Base-by-base conservation (phyloP, 495 filamentous ascomycete genomes). In the Penicillium chermesinum region DNA sequence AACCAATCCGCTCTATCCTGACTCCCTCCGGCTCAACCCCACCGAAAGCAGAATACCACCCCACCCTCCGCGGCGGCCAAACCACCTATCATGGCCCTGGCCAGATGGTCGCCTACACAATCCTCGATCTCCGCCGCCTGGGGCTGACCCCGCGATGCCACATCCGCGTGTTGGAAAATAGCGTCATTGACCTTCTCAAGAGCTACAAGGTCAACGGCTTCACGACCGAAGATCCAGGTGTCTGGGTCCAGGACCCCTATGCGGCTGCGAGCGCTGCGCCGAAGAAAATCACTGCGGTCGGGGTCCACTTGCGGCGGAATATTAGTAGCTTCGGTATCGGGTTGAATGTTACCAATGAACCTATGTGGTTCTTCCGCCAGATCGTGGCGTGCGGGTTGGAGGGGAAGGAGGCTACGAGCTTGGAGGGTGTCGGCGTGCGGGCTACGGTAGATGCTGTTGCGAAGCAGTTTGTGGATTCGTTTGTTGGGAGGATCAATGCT, bases 1-100 rank as follows among this genome's bases (percentile, higher is more conserved):
- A 71, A 44, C 67, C 64, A 8, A 65, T 69, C 48, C 57, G 62
- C 30, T 48, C 55, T 2, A 36, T 71, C 16, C 58, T 62, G 14
- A 48, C 57, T 1, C 63, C 73, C 37, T 64, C 82, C 3, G 58
- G 53, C 25, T 61, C 63, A 32, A 44, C 62, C 18, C 69, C 74
- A 13, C 44, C 43, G 12, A 54, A 52, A 33, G 86, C 88, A 15
- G 78, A 82, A 15, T 76, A 94, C 55, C 62, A 80, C 33, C 74
- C 82, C 44, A 84, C 89, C 5, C 78, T 84, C 7, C 83, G 93
- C 38, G 93, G 93, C 53, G 93, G 93, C 0, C 87, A 93, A 48
- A 91, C 87, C 0, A 97, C 93, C 3, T 98, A 95, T 72, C 93
- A 98, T 61, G 93, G 93, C 0, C 93, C 93, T 0, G 93, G 93